Evolutionary conservation across 805 yeast species (phyloP), one percentile per base, ranked within the genome.

Genomic region (Myxozyma lipomycoides): DNA sequence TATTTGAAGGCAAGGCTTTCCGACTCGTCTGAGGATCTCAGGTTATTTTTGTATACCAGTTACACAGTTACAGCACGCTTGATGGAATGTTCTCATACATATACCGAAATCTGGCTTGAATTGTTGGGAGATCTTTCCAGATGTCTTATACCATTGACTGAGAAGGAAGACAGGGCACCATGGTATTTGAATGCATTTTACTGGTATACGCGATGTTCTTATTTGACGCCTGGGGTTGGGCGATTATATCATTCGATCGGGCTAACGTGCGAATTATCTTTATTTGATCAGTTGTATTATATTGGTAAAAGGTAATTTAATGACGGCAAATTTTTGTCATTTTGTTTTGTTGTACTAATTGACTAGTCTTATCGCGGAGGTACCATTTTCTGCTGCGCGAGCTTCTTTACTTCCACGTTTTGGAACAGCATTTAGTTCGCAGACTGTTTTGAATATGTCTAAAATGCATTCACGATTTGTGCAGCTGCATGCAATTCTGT

Each of bases 201-300:
- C 38, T 52, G 58, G 58, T 55, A 55, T 35, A 40, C 45, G 4
- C 39, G 49, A 4, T 46, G 58, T 25, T 30, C 54, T 9, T 36
- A 40, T 21, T 10, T 40, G 12, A 34, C 43, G 22, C 59, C 59
- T 3, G 49, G 50, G 4, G 45, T 43, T 17, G 59, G 59, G 15
- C 26, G 59, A 19, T 19, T 49, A 15, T 52, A 55, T 34, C 58
- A 54, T 28, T 46, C 43, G 17, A 30, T 46, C 25, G 38, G 19
- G 6, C 38, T 35, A 7, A 21, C 38, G 38, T 35, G 38, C 19
- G 38, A 35, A 12, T 15, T 35, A n/a, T 21, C 32, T 9, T 9
- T 12, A 25, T 22, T 55, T 9, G 58, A 54, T 25, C 59, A 52
- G 43, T 43, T 55, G 32, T 55, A 43, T 26, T 55, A 52, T 38